Evolutionary conservation across 495 filamentous ascomycete genomes (phyloP), one percentile per base, ranked within the genome.

Genomic region (Saxophila tyrrhenica): DNA sequence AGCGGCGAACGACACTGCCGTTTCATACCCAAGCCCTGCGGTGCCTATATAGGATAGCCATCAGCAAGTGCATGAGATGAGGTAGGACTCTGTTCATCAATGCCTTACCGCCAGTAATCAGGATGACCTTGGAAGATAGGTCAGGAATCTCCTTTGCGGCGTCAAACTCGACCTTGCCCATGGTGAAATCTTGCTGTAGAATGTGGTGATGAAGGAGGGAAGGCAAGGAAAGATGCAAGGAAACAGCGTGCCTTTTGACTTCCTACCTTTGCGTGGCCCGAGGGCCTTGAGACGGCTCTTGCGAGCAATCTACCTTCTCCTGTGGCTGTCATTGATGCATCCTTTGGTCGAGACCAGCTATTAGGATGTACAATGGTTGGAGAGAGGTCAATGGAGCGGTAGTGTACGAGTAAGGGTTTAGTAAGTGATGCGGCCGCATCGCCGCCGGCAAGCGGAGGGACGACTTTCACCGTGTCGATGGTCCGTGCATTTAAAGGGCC

Each of bases 11-110:
- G 47, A 41, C 22, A 42, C 16, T 15, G 59, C 48, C 16, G 55
- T 59, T 29, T 59, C 48, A 3, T 49, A 24, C 17, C 62, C 62
- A 21, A 61, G 39, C 9, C 58, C 61, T 1, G 54, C 52, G 32
- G 51, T 55, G 8, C n/a, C n/a, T n/a, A n/a, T n/a, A n/a, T n/a
- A n/a, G n/a, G n/a, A n/a, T n/a, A n/a, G n/a, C n/a, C n/a, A n/a
- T n/a, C n/a, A n/a, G n/a, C n/a, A n/a, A n/a, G n/a, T n/a, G n/a
- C n/a, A n/a, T n/a, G n/a, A n/a, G n/a, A n/a, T n/a, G n/a, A n/a
- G n/a, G n/a, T n/a, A n/a, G n/a, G n/a, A n/a, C n/a, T n/a, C n/a
- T n/a, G n/a, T n/a, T n/a, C n/a, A n/a, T n/a, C n/a, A n/a, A n/a
- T n/a, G n/a, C n/a, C n/a, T n/a, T n/a, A n/a, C 52, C 52, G 11